A percentile compares a stretch with the other conserved stretches of the same genome.
These are phyloP conservation scores for Cudoniella acicularis DNA, from an alignment of 495 filamentous ascomycete species.

Conservation along the genomic window DNA sequence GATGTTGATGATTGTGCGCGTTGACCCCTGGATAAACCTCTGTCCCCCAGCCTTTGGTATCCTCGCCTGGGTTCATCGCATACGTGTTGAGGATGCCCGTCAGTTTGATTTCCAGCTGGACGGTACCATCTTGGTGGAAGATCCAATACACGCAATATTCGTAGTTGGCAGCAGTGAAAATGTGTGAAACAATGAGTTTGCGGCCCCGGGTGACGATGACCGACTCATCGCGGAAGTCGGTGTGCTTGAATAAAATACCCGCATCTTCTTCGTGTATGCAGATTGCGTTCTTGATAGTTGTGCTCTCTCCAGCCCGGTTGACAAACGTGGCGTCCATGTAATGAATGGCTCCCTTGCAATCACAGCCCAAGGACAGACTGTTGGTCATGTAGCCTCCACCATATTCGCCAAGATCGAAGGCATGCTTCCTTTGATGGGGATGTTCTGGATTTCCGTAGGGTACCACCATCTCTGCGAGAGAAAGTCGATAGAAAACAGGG, in stretches of 20 bases:
- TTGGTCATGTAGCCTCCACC: conserved; percentile 97
- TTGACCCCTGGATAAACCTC: conserved; percentile 88
- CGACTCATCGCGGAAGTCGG: conserved; percentile 88
- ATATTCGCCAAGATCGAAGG: conserved; percentile 92
- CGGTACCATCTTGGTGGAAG: conserved; percentile 90
- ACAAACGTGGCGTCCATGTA: conserved; percentile 74
- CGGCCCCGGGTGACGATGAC: conserved; percentile 82
- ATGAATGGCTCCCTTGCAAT: conserved; percentile 94
- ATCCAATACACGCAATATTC: conserved; percentile 95
- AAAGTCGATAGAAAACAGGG: conserved; percentile 86
- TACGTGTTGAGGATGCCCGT: conserved; percentile 96
- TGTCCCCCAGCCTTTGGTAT: conserved; percentile 86
- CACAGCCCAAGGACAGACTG: conserved; percentile 80
- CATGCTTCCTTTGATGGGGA: conserved; percentile 91
- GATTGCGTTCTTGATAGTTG: conserved; percentile 90
- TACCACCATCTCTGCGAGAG: conserved; percentile 93
- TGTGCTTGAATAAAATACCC: conserved; percentile 94
- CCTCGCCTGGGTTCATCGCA: conserved; percentile 76
- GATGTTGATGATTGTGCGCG: conserved; percentile 83
- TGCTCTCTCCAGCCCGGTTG: conserved; percentile 70
- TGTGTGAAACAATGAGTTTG: conserved; percentile 85
- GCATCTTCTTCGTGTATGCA: conserved; percentile 96
- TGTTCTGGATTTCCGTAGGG: conserved; percentile 93
- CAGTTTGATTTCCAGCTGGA: conserved; percentile 92
- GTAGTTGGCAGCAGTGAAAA: conserved; percentile 97